These are phyloP conservation scores for Serendipita vermifera DNA, from an alignment of 768 basidiomycete genomes.

Conservation along the genomic window DNA sequence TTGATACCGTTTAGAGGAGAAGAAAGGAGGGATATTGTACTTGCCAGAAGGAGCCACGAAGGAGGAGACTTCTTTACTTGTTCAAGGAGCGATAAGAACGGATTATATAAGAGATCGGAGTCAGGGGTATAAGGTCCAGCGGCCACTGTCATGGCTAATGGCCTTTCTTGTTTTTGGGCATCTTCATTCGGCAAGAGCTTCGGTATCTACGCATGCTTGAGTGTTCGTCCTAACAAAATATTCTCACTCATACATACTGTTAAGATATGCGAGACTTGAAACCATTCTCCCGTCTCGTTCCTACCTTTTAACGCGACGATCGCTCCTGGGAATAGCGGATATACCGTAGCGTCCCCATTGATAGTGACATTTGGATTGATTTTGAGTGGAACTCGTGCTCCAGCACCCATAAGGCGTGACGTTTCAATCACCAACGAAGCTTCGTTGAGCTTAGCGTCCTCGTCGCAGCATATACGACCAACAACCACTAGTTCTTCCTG, in stretches of 20 bases:
- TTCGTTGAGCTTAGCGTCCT: slow-evolving; percentile 65
- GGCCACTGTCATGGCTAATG: slow-evolving; percentile 28
- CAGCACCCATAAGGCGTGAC: slow-evolving; percentile 62
- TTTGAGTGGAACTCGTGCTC: slow-evolving; percentile 53
- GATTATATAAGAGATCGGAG: slow-evolving; percentile 58
- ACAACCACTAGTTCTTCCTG: slow-evolving; percentile 57
- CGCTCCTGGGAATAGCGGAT: slow-evolving; percentile 79
- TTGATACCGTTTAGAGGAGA: not conserved
- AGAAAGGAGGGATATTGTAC: slow-evolving; percentile 12
- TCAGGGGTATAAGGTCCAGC: slow-evolving; percentile 81
- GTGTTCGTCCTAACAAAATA: slow-evolving; percentile 45
- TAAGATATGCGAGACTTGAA: slow-evolving; percentile 69
- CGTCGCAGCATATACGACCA: slow-evolving; percentile 60
- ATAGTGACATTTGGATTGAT: slow-evolving; percentile 57
- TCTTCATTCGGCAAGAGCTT: slow-evolving; percentile 28
- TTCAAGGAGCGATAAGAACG: slow-evolving; percentile 52
- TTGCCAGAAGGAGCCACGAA: slow-evolving; percentile 63
- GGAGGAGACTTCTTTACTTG: slow-evolving; percentile 54
- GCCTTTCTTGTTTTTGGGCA: slow-evolving; percentile 23
- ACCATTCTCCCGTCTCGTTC: slow-evolving; percentile 85
- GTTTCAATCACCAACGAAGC: slow-evolving; percentile 67
- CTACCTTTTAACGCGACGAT: slow-evolving; percentile 75
- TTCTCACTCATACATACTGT: slow-evolving; percentile 34
- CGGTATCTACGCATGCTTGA: slow-evolving; percentile 24
- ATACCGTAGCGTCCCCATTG: slow-evolving; percentile 48